Evolutionary conservation across 2,329 filamentous ascomycete genomes (phyloP).

Genomic region (Phyllosticta citrichinensis): DNA sequence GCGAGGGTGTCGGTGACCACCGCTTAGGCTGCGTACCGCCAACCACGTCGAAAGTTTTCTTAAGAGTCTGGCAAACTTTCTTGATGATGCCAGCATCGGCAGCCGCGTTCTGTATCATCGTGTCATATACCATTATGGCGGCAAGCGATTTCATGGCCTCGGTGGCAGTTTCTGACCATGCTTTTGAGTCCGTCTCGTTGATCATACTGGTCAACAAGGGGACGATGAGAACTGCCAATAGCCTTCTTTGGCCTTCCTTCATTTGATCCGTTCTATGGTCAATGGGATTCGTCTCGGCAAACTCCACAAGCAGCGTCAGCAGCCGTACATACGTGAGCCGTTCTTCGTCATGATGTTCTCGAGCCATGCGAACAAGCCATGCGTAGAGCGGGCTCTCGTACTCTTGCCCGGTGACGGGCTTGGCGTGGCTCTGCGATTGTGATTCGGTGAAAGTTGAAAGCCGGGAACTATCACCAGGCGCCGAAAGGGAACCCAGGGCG

Average conservation of each 20-base stretch:
- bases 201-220: constrained; percentile 41
- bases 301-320: constrained; percentile 20
- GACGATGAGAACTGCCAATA: constrained; percentile 36
- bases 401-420: constrained; percentile 28
- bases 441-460: constrained; percentile 23
- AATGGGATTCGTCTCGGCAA: constrained; percentile 22
- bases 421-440: constrained; percentile 17
- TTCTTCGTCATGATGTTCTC: constrained; percentile 30
- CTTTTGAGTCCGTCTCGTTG: constrained; percentile 19
- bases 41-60: constrained; percentile 54
- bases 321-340: constrained; percentile 34
- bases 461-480: constrained; percentile 11
- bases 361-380: constrained; percentile 37
- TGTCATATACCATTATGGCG: constrained; percentile 66
- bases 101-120: constrained; percentile 70
- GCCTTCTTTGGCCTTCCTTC: constrained; percentile 26
- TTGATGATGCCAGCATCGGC: constrained; percentile 59
- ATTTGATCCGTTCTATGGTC: constrained; percentile 28
- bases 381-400: constrained; percentile 38
- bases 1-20: constrained; percentile 40
- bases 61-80: constrained; percentile 53
- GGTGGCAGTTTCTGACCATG: constrained; percentile 15
- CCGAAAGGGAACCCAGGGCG: constrained; percentile 25
- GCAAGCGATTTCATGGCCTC: constrained; percentile 67
- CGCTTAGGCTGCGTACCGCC: constrained; percentile 34